phyloP scores from a whole-genome alignment of 345 rosid species.

The Eucalyptus dawsonii region DNA sequence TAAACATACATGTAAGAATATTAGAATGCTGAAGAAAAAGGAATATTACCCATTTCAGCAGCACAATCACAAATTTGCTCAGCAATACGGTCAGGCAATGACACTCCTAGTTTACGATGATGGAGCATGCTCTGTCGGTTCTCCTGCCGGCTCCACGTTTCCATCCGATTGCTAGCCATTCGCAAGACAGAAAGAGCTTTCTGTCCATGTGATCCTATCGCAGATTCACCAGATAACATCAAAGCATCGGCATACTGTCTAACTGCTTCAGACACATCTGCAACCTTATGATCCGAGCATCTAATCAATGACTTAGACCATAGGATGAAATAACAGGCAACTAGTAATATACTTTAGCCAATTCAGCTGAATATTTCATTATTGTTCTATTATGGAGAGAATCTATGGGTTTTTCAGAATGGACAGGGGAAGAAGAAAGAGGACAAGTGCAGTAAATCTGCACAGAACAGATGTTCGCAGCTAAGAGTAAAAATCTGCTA shows the following conservation, averaged over 20 bases:
- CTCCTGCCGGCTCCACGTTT: constrained; percentile 41
- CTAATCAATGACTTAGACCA: background rate
- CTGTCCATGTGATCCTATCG: constrained; percentile 45
- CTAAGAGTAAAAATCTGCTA: background rate
- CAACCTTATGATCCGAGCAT: constrained; percentile 22
- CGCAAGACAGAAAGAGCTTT: constrained; percentile 55
- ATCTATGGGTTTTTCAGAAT: background rate
- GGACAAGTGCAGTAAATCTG: background rate
- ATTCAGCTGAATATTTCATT: background rate
- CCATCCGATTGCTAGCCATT: constrained; percentile 53
- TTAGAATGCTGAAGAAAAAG: background rate
- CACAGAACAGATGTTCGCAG: background rate
- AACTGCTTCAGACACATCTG: constrained; percentile 73
- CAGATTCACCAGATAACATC: constrained; percentile 75
- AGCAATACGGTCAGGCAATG: constrained; percentile 41
- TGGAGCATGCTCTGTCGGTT: constrained; percentile 11
- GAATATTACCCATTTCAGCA: constrained; percentile 45
- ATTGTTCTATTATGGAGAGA: background rate
- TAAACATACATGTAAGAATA: background rate
- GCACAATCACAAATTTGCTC: constrained; percentile 67
- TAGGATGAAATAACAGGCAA: background rate
- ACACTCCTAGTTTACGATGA: constrained; percentile 20
- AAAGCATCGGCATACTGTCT: constrained; percentile 58
- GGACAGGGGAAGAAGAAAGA: background rate
- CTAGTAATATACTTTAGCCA: background rate